Percentiles rank a stretch among this genome's conserved stretches.
These are phyloP conservation scores for Monsonia emarginata DNA, from an alignment of 441 rosid genomes.

Conservation along the genomic window DNA sequence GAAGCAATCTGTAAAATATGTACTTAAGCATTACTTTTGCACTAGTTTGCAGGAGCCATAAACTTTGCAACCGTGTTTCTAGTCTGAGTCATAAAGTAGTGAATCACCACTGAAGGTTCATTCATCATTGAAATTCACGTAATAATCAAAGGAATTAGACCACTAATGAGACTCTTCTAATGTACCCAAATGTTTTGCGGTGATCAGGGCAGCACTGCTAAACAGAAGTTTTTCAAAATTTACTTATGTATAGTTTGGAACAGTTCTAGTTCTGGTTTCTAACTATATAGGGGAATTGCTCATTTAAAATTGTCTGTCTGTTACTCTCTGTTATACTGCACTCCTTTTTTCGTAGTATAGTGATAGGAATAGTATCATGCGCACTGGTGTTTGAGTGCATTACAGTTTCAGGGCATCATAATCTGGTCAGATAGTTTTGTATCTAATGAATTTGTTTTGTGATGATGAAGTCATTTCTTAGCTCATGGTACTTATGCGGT, in stretches of 20 bases:
- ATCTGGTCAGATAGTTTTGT: neutral
- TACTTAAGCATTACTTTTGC: too few relatives aligned
- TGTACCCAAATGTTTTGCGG: neutral
- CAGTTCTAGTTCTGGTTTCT: neutral
- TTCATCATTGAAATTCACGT: neutral
- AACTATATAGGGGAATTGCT: neutral
- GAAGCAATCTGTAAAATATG: too few relatives aligned
- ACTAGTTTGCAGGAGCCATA: neutral
- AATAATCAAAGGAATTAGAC: neutral
- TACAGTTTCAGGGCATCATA: conserved; percentile 2
- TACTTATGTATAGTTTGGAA: neutral
- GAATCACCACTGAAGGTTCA: neutral
- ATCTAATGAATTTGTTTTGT: neutral
- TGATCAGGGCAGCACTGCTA: neutral
- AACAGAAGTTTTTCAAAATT: neutral
- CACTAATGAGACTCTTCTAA: neutral
- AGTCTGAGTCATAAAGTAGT: neutral
- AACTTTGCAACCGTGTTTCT: neutral
- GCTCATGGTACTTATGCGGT: conserved; percentile 10
- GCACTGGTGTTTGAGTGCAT: neutral
- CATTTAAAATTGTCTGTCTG: neutral
- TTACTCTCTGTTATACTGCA: neutral
- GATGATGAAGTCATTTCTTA: conserved; percentile 2
- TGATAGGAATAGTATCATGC: neutral
- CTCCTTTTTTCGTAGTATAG: neutral